Conservation (phyloP, 2,329 filamentous ascomycete genomes). For the Aureobasidium sp. region DNA sequence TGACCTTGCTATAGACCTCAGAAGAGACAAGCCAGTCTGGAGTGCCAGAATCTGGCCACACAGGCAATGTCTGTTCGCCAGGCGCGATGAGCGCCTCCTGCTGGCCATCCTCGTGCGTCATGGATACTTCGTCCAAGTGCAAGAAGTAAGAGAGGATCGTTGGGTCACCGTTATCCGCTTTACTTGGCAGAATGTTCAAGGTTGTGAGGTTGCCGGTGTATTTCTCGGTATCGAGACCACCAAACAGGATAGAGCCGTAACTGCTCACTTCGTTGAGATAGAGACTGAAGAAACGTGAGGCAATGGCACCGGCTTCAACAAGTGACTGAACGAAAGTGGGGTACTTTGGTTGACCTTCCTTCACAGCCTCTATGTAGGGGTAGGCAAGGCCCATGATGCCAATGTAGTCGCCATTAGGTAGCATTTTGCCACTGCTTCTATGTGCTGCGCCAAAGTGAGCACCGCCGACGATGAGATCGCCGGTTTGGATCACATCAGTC, state of each 20-base stretch:
- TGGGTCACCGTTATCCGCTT: not conserved
- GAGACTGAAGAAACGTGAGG: constrained; percentile 24
- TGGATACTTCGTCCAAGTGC: constrained; percentile 17
- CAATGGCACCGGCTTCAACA: constrained; percentile 22
- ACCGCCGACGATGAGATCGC: constrained; percentile 20
- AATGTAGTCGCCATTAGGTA: constrained; percentile 19
- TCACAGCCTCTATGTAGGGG: constrained; percentile 20
- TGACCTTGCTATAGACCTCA: constrained; percentile 19
- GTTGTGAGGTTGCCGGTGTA: constrained; percentile 24
- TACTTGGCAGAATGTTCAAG: constrained; percentile 19
- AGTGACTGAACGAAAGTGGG: constrained; percentile 27
- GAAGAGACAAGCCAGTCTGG: constrained; percentile 21
- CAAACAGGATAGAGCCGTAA: constrained; percentile 26
- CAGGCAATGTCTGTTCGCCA: constrained; percentile 16
- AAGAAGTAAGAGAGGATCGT: not conserved
- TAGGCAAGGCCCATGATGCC: constrained; percentile 27
- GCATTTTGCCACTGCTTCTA: constrained; percentile 19
- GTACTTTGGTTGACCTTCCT: constrained; percentile 15
- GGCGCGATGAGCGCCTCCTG: constrained; percentile 18
- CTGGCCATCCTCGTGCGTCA: constrained; percentile 16
- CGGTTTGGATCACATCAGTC: constrained; percentile 22
- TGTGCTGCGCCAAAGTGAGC: constrained; percentile 25
- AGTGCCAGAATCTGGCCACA: constrained; percentile 26
- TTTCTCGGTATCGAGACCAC: constrained; percentile 26
- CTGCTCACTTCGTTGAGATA: constrained; percentile 23